A percentile compares a stretch with the other conserved stretches of the same genome.
phyloP scores from a whole-genome alignment of 306 rosid species.

The Malus orientalis region DNA sequence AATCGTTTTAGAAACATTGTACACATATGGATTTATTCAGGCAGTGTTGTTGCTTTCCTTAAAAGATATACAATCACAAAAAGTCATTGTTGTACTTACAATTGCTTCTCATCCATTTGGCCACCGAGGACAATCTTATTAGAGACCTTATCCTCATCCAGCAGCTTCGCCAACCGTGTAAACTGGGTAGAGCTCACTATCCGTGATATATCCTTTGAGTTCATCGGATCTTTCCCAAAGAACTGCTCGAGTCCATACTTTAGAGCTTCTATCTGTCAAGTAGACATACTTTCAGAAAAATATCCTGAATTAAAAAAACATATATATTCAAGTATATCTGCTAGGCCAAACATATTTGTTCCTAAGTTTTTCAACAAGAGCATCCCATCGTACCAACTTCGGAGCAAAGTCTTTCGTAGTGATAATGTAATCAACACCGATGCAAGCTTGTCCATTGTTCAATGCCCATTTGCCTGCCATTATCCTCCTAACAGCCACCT shows the following conservation, averaged over 20 bases:
- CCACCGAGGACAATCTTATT: constrained; percentile 73
- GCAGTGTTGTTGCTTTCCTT: not conserved
- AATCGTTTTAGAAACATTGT: not conserved
- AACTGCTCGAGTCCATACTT: constrained; percentile 38
- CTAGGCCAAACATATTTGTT: no score
- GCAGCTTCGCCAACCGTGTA: constrained; percentile 45
- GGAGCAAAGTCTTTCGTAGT: constrained; percentile 71
- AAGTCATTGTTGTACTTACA: constrained; percentile 32
- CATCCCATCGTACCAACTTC: constrained; percentile 39
- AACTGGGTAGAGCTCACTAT: constrained; percentile 58
- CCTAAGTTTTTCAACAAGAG: no score
- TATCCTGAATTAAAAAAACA: not conserved
- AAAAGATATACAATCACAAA: not conserved
- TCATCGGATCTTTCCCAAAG: constrained; percentile 52
- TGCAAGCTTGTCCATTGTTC: constrained; percentile 83
- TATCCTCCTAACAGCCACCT: constrained; percentile 72
- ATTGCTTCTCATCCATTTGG: constrained; percentile 49
- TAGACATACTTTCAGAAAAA: not conserved
- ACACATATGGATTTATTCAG: not conserved
- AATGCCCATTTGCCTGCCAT: constrained; percentile 76
- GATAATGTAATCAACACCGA: constrained; percentile 65
- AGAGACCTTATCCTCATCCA: constrained; percentile 58
- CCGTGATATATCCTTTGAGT: constrained; percentile 59
- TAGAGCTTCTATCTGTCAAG: constrained; percentile 47
- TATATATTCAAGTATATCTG: no score